phyloP scores from a whole-genome alignment of 768 basidiomycete genomes.

The Pisolithus microcarpus region DNA sequence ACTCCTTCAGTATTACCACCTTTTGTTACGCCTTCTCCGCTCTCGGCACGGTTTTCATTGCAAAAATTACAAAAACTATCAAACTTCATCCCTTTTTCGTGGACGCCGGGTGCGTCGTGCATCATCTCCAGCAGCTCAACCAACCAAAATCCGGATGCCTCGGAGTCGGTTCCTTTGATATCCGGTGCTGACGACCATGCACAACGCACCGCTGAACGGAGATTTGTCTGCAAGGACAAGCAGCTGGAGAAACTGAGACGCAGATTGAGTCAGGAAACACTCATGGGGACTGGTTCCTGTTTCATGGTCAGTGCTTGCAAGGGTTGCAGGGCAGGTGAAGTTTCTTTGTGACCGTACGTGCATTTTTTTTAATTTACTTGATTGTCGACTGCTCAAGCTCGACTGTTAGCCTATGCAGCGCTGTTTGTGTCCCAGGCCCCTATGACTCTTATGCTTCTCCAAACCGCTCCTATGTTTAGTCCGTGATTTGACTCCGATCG shows the following conservation, averaged over 20 bases:
- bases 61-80: slow-evolving; percentile 54
- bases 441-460: slow-evolving; percentile 7
- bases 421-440: slow-evolving; percentile 6
- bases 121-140: slow-evolving; percentile 15
- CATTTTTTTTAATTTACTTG: not conserved
- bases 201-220: slow-evolving; percentile 19
- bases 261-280: slow-evolving; percentile 41
- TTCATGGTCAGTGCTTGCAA: slow-evolving; percentile 23
- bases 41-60: slow-evolving; percentile 51
- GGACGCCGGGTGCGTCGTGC: slow-evolving; percentile 37
- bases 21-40: slow-evolving; percentile 45
- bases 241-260: slow-evolving; percentile 59
- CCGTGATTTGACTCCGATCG: slow-evolving; percentile 2
- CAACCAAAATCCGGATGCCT: slow-evolving; percentile 4
- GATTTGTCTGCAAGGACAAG: slow-evolving; percentile 54
- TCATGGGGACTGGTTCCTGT: slow-evolving; percentile 13
- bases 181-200: slow-evolving; percentile 6
- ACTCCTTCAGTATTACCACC: slow-evolving; percentile 35
- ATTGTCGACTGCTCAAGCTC: not conserved
- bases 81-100: slow-evolving; percentile 51
- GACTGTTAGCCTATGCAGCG: slow-evolving; percentile 4
- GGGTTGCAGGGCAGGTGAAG: slow-evolving; percentile 17
- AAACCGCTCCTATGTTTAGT: not conserved
- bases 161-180: slow-evolving; percentile 7
- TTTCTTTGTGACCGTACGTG: slow-evolving; percentile 25